phyloP scores from a whole-genome alignment of 495 filamentous ascomycete species.

The Aspergillus sparsus region DNA sequence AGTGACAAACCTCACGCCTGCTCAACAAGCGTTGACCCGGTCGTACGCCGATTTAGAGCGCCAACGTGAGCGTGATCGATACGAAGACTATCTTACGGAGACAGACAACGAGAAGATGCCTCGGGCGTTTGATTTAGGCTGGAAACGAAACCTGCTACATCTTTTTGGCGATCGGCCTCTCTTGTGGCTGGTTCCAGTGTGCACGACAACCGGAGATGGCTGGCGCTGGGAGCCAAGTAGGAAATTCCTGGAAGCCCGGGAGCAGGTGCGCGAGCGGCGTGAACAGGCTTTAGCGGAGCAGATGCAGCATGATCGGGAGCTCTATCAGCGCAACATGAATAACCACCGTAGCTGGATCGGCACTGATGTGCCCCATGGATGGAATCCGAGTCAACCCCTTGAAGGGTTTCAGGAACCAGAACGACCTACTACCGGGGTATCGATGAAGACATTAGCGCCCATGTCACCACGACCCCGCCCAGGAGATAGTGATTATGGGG shows the following conservation, averaged over 20 bases:
- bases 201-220: slow-evolving; percentile 86
- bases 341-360: slow-evolving; percentile 39
- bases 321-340: slow-evolving; percentile 44
- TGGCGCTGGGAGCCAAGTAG: slow-evolving; percentile 88
- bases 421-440: slow-evolving; percentile 51
- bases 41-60: slow-evolving; percentile 75
- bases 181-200: slow-evolving; percentile 78
- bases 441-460: slow-evolving; percentile 53
- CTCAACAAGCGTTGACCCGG: slow-evolving; percentile 51
- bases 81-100: slow-evolving; percentile 87
- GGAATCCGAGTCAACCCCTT: slow-evolving; percentile 46
- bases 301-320: slow-evolving; percentile 49
- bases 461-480: slow-evolving; percentile 46
- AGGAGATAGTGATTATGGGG: slow-evolving; percentile 46
- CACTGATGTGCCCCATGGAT: slow-evolving; percentile 21
- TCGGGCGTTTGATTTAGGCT: slow-evolving; percentile 89
- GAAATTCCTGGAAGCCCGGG: slow-evolving; percentile 67
- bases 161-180: slow-evolving; percentile 73
- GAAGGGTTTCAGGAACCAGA: slow-evolving; percentile 50
- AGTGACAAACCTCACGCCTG: slow-evolving; percentile 33
- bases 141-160: slow-evolving; percentile 73
- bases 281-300: slow-evolving; percentile 55
- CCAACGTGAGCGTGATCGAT: slow-evolving; percentile 68
- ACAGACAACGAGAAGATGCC: slow-evolving; percentile 82
- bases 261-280: slow-evolving; percentile 58